phyloP scores from a whole-genome alignment of 2,329 filamentous ascomycete species.

The Fusarium setosum region DNA sequence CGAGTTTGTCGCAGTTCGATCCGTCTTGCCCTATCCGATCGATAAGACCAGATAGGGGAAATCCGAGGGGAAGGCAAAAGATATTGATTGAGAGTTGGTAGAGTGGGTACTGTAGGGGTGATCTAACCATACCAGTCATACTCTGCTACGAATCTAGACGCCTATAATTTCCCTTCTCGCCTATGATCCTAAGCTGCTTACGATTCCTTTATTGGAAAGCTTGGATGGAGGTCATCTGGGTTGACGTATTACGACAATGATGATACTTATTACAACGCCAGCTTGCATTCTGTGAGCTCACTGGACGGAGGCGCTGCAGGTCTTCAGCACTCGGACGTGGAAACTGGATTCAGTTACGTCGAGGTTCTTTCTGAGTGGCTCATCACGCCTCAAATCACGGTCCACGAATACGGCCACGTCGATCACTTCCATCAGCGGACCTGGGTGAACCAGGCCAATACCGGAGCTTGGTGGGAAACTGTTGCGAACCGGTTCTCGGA shows the following conservation, averaged over 20 bases:
- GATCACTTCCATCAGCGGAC: neutral
- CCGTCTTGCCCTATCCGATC: too few relatives aligned
- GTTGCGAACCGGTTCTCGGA: slow-evolving; percentile 1
- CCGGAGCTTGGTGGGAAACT: neutral
- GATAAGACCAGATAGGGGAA: too few relatives aligned
- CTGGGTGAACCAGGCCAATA: neutral
- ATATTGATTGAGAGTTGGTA: too few relatives aligned
- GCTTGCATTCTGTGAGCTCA: neutral
- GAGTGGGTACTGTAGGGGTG: too few relatives aligned
- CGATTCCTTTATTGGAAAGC: neutral
- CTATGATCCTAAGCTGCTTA: neutral
- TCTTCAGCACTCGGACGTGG: neutral
- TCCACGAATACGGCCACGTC: neutral
- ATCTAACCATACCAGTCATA: too few relatives aligned
- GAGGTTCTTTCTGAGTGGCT: neutral
- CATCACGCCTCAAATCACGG: neutral
- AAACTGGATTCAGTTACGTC: neutral
- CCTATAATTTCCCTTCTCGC: too few relatives aligned
- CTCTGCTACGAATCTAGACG: too few relatives aligned
- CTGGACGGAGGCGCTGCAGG: neutral
- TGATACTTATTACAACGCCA: neutral
- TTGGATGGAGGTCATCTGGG: neutral
- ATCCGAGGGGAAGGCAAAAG: too few relatives aligned
- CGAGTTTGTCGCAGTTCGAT: too few relatives aligned
- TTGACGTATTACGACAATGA: neutral